These are phyloP conservation scores for Pseudocercospora macadamiae DNA, from an alignment of 2,329 filamentous ascomycete genomes.

Conservation along the genomic window DNA sequence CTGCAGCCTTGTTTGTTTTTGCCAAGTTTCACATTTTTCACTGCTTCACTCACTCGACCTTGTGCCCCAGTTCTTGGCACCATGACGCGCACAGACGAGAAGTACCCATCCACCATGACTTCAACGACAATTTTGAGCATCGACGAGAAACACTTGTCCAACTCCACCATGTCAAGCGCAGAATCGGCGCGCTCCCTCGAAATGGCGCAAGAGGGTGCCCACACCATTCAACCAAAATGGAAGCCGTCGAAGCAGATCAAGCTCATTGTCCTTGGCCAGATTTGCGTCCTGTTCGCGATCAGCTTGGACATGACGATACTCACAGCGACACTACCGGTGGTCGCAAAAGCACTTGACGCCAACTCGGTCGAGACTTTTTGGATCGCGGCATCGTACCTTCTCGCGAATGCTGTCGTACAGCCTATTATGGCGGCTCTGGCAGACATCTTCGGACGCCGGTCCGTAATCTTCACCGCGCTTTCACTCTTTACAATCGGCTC, in stretches of 20 bases:
- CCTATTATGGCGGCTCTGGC: constrained; percentile 48
- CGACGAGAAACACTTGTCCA: constrained; percentile 13
- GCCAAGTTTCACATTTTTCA: not conserved
- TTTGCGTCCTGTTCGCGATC: constrained; percentile 53
- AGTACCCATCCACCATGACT: not conserved
- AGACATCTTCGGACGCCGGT: constrained; percentile 54
- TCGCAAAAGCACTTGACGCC: constrained; percentile 42
- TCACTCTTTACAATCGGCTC: constrained; percentile 52
- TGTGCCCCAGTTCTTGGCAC: not conserved
- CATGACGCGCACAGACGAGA: not conserved
- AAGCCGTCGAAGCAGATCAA: constrained; percentile 45
- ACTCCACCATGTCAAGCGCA: constrained; percentile 8
- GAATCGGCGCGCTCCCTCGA: not conserved
- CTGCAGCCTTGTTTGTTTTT: not conserved
- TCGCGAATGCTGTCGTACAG: constrained; percentile 48
- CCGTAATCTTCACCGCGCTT: constrained; percentile 48
- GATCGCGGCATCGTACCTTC: constrained; percentile 54
- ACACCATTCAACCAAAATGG: constrained; percentile 33
- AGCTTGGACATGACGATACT: constrained; percentile 54
- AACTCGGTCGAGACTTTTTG: constrained; percentile 49
- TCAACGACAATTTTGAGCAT: not conserved
- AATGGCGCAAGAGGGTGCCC: not conserved
- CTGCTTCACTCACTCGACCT: not conserved
- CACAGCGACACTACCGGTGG: constrained; percentile 50
- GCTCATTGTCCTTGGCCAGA: constrained; percentile 47